Evolutionary conservation across 176 grass and related monocot species (phyloP).

Genomic region (Thinopyrum elongatum): DNA sequence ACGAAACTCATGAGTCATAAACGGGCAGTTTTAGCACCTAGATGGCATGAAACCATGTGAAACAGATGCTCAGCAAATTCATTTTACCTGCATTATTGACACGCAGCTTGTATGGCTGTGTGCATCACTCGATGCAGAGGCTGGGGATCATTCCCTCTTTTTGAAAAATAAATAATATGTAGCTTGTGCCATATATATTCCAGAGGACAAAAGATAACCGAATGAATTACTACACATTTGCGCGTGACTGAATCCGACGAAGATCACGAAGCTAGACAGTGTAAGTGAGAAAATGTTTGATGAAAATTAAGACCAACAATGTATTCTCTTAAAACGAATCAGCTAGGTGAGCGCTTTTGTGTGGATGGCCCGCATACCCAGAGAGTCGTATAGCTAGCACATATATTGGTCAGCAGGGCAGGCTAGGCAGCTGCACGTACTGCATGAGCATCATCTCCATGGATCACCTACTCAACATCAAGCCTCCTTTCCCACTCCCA

Average conservation of each 20-base stretch:
- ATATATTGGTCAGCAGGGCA: conserved; percentile 15
- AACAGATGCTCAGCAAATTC: neutral
- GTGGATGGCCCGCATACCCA: neutral
- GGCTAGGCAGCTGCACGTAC: neutral
- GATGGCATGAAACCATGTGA: conserved; percentile 12
- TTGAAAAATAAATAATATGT: no score
- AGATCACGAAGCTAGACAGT: neutral
- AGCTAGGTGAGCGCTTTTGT: neutral
- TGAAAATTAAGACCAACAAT: neutral
- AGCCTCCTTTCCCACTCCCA: conserved; percentile 13
- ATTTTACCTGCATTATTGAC: neutral
- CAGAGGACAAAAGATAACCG: neutral
- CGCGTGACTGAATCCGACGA: neutral
- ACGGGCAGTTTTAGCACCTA: conserved; percentile 19
- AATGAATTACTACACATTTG: neutral
- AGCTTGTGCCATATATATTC: neutral
- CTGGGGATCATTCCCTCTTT: no score
- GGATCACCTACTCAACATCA: conserved; percentile 22
- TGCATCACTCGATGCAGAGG: no score
- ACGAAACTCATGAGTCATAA: neutral
- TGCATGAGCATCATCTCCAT: conserved; percentile 5
- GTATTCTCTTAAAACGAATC: neutral
- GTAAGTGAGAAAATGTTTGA: neutral
- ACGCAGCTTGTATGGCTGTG: no score
- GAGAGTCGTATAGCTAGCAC: neutral